Evolutionary conservation across 352 stramenopile genomes (phyloP), one percentile per base, ranked within the genome.

Genomic region (Phytophthora colocasiae): DNA sequence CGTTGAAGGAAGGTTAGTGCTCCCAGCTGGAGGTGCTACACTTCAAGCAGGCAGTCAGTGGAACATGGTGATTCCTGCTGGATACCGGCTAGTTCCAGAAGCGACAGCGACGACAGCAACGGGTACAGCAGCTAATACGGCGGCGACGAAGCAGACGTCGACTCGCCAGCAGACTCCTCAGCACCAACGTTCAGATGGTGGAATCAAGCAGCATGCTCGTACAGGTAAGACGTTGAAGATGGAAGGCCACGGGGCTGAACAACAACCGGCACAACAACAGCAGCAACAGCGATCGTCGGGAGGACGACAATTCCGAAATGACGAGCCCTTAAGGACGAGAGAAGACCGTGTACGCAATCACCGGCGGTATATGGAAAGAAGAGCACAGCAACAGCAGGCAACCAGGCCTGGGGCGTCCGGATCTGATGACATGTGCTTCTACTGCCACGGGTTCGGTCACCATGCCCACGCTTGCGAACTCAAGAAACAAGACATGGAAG

Each of bases 11-110:
- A 17, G 49, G 11, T 19, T 57, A 32, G 19, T 57, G 3, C 11
- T 57, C 8, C 22, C 49, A 17, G 11, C 22, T 11, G 34, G 49
- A 14, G 11, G 19, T 22, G 14, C 31, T 15, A 14, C 6, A 12
- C 32, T 14, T 14, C 34, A 24, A n/a, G 34, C 2, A 31, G 36
- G 17, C 10, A 36, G 46, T 32, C 34, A 57, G 15, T 57, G 49
- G 49, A 41, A 46, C 24, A 22, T 34, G 7, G 31, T 46, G 4
- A 45, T 57, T 9, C 49, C 49, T 19, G 32, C 49, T 14, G 32
- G 34, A 12, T 57, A 57, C 32, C 49, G 26, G 7, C 19, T 57
- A 4, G 49, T 57, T 19, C 49, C 49, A 19, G 19, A n/a, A 56
- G 34, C 24, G 27, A 31, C 27, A 31, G 27, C 6, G 27, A n/a